Evolutionary conservation across 108 stramenopile genomes (phyloP).

Genomic region (Skeletonema marinoi): DNA sequence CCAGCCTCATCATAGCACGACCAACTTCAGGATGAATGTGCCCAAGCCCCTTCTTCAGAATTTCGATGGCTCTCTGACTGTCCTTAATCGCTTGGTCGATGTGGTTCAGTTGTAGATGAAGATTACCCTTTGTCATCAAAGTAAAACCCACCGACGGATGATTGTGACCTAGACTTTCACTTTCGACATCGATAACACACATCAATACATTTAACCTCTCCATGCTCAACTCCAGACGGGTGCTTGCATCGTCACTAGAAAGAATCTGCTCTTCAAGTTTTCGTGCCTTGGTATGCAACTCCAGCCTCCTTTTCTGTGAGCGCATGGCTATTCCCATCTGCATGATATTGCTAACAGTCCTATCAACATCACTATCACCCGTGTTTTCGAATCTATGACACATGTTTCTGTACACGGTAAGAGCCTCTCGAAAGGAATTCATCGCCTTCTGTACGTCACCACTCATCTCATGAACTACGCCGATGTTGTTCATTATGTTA

Average conservation of each 20-base stretch:
- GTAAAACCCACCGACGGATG: constrained; percentile 48
- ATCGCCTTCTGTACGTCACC: constrained; percentile 29
- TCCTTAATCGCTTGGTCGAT: constrained; percentile 46
- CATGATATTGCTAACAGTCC: constrained; percentile 47
- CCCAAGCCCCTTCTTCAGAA: constrained; percentile 40
- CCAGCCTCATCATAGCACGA: constrained; percentile 23
- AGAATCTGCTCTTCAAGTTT: constrained; percentile 18
- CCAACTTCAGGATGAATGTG: constrained; percentile 44
- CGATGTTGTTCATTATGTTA: constrained; percentile 44
- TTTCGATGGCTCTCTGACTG: constrained; percentile 29
- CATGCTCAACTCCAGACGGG: constrained; percentile 26
- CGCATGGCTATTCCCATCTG: constrained; percentile 47
- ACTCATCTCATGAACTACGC: constrained; percentile 43
- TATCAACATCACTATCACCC: constrained; percentile 45
- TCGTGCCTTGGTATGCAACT: constrained; percentile 38
- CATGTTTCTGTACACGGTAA: constrained; percentile 41
- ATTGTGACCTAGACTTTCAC: constrained; percentile 41
- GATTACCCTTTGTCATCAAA: constrained; percentile 37
- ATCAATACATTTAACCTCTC: constrained; percentile 36
- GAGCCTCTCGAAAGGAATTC: constrained; percentile 43
- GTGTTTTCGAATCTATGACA: constrained; percentile 45
- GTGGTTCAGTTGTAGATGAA: constrained; percentile 49
- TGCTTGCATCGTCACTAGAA: not conserved
- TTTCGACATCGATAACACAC: constrained; percentile 41
- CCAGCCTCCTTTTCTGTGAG: constrained; percentile 24